Conservation (phyloP, 176 grass and related monocot genomes). For the Miscanthus lutarioriparius region DNA sequence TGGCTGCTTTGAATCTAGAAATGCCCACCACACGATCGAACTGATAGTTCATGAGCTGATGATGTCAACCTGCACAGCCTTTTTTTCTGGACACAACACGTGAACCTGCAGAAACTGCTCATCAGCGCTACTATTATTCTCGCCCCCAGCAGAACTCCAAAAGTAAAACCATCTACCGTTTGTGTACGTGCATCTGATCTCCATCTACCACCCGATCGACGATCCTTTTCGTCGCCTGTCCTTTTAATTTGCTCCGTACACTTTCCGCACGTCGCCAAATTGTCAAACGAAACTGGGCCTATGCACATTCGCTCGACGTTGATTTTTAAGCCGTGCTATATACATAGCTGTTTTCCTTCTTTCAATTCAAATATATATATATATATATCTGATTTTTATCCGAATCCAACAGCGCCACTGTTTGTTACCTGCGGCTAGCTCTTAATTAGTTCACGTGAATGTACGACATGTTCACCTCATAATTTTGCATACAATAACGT, state of each 20-base stretch:
- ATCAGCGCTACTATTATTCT: background rate
- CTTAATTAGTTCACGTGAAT: background rate
- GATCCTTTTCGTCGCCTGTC: slow-evolving; percentile 17
- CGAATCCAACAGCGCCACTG: slow-evolving; percentile 11
- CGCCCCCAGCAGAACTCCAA: background rate
- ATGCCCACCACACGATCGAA: slow-evolving; percentile 14
- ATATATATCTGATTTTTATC: background rate
- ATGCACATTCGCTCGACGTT: slow-evolving; percentile 3
- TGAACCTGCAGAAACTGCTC: slow-evolving; percentile 12
- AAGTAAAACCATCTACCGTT: background rate
- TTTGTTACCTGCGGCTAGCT: background rate
- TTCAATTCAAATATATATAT: background rate
- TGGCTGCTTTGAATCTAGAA: slow-evolving; percentile 32
- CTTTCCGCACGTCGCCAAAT: slow-evolving; percentile 21
- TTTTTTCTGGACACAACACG: background rate
- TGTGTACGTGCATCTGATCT: background rate
- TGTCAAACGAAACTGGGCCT: slow-evolving; percentile 36
- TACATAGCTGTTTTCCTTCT: background rate
- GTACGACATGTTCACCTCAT: background rate
- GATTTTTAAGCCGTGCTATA: slow-evolving; percentile 12
- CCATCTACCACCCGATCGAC: background rate
- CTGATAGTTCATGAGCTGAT: slow-evolving; percentile 5
- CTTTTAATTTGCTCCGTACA: background rate
- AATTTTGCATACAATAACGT: slow-evolving; percentile 52
- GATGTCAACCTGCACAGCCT: background rate